Percentiles rank a stretch among this genome's conserved stretches.
Conservation (phyloP, 805 yeast genomes). For the Saturnispora hagleri region DNA sequence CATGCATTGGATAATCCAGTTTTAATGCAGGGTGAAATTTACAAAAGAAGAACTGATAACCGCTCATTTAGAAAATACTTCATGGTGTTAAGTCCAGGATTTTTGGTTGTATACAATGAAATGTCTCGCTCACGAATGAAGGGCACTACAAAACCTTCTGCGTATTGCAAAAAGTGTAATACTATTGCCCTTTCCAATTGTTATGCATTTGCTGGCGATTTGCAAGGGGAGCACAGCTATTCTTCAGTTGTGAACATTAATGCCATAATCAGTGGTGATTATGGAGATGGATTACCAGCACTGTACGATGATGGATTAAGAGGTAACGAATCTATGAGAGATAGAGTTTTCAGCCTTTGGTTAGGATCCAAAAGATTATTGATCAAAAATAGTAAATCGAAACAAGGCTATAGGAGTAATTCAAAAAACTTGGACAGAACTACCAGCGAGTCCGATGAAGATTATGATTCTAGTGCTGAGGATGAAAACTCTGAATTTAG, state of each 20-base stretch:
- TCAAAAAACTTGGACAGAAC: not conserved
- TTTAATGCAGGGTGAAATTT: slow-evolving; percentile 56
- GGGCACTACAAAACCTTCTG: slow-evolving; percentile 38
- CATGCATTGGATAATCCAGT: slow-evolving; percentile 52
- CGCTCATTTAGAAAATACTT: slow-evolving; percentile 51
- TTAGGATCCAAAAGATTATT: slow-evolving; percentile 54
- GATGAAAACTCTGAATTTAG: not conserved
- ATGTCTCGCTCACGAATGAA: slow-evolving; percentile 35
- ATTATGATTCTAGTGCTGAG: not conserved
- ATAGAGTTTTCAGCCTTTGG: slow-evolving; percentile 80
- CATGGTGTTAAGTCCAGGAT: slow-evolving; percentile 65
- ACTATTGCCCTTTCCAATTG: slow-evolving; percentile 58
- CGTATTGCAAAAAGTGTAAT: slow-evolving; percentile 42
- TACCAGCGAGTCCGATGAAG: not conserved
- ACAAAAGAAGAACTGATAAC: slow-evolving; percentile 61
- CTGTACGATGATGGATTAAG: slow-evolving; percentile 77
- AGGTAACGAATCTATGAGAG: slow-evolving; percentile 66
- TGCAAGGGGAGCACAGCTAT: slow-evolving; percentile 24
- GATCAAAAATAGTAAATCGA: slow-evolving; percentile 17
- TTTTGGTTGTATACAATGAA: slow-evolving; percentile 46
- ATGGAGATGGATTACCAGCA: slow-evolving; percentile 54
- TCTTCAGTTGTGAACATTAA: not conserved
- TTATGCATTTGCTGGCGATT: slow-evolving; percentile 55
- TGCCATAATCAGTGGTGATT: slow-evolving; percentile 24
- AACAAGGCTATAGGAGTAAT: not conserved